These are phyloP conservation scores for Phlebiopsis gigantea DNA, from an alignment of 768 basidiomycete species.

Conservation along the genomic window DNA sequence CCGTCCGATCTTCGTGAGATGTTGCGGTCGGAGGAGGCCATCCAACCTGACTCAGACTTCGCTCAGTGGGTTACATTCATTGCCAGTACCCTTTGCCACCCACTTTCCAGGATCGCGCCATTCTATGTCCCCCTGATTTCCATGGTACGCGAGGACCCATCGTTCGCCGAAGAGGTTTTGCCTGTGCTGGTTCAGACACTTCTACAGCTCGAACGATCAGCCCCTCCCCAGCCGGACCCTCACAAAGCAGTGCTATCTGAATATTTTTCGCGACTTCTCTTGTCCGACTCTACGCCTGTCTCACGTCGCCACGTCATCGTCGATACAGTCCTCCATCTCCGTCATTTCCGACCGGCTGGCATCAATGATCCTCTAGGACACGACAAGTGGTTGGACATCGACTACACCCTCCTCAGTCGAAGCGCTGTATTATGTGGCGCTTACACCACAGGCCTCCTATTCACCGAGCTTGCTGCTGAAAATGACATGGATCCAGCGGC, in stretches of 20 bases:
- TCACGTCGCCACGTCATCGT: constrained; percentile 57
- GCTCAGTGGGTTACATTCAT: constrained; percentile 57
- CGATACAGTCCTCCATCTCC: constrained; percentile 74
- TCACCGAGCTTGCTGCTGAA: constrained; percentile 76
- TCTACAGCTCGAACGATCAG: constrained; percentile 35
- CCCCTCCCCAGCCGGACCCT: constrained; percentile 13
- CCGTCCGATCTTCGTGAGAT: constrained; percentile 34
- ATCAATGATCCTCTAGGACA: constrained; percentile 42
- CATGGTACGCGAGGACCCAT: constrained; percentile 48
- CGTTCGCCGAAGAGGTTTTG: constrained; percentile 62
- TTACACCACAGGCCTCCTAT: constrained; percentile 86
- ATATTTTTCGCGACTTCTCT: constrained; percentile 57
- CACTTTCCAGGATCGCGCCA: constrained; percentile 44
- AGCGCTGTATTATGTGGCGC: constrained; percentile 75
- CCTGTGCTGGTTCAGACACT: constrained; percentile 73
- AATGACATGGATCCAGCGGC: constrained; percentile 24
- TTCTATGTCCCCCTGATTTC: constrained; percentile 68
- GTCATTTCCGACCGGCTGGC: constrained; percentile 47
- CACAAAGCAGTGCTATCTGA: constrained; percentile 32
- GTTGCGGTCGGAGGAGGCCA: constrained; percentile 28
- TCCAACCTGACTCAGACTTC: constrained; percentile 46
- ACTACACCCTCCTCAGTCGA: constrained; percentile 64
- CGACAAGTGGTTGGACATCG: constrained; percentile 78
- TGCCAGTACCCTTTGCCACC: constrained; percentile 51
- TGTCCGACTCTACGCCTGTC: constrained; percentile 30